Base-by-base conservation (phyloP, 495 filamentous ascomycete genomes). In the Tuber microsphaerosporum region DNA sequence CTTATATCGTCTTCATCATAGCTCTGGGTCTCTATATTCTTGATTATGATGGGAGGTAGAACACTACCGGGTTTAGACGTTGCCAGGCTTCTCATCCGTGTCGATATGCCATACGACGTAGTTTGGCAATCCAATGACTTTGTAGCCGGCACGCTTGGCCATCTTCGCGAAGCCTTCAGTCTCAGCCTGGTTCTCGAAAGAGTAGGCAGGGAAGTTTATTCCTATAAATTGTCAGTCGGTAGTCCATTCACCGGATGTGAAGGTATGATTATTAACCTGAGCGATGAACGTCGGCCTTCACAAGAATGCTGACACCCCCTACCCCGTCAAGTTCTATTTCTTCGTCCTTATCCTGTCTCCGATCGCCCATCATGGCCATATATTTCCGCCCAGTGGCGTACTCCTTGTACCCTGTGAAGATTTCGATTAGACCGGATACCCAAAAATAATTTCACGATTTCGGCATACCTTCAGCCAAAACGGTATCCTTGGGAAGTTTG, bases 41-140 rank as follows among this genome's bases (percentile, higher is more conserved):
- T 87, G 81, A 87, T 87, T 85, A 87, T 88, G 85, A 84, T 84
- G 75, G 84, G 71, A 74, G 73, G 26, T 43, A 45, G 9, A 51
- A 44, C 34, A 76, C 26, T 8, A 12, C 56, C 14, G 5, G 26
- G 56, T 65, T 65, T 34, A 65, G 56, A 14, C 84, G 82, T 99
- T 97, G 5, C 94, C 95, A 17, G 90, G 89, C 87, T 97, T 97
- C 87, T 98, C 95, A 65, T 97, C 90, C n/a, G 95, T 99, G 83
- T 99, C 95, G 79, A 97, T 93, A 84, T 99, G 95, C 95, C 95
- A 99, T 70, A 99, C 94, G 69, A 99, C 90, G 83, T 99, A 99
- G 85, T 99, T 99, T 74, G 95, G 96, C 72, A 99, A 87, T 46
- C 95, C 95, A 75, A 91, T 87, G 48, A 99, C 95, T 81, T 93